Conservation (phyloP, 1,139 yeast genomes). For the Suhomyces chickasaworum region DNA sequence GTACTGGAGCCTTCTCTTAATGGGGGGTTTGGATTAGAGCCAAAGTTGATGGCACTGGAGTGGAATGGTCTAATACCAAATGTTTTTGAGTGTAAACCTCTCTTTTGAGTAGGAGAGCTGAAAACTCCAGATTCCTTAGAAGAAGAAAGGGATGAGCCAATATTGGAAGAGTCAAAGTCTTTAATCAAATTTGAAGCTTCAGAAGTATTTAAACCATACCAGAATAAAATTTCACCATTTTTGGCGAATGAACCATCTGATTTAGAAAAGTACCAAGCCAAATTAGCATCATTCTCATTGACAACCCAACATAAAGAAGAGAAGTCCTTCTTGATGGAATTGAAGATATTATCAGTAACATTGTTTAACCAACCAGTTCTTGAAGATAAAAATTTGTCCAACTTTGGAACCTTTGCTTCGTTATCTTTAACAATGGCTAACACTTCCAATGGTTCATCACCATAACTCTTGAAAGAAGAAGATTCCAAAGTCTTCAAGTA, state of each 20-base stretch:
- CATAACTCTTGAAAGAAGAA: conserved; percentile 72
- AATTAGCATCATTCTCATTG: conserved; percentile 85
- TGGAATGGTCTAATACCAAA: conserved; percentile 30
- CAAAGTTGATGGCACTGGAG: conserved; percentile 23
- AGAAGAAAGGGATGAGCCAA: conserved; percentile 41
- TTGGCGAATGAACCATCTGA: conserved; percentile 93
- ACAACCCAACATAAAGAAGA: conserved; percentile 82
- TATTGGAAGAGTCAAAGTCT: conserved; percentile 53
- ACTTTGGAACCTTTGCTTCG: conserved; percentile 57
- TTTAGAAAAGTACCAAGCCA: conserved; percentile 88
- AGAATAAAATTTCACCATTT: conserved; percentile 86
- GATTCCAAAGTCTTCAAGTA: conserved; percentile 74
- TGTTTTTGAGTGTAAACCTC: conserved; percentile 37
- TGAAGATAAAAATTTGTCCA: conserved; percentile 86
- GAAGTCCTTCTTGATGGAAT: conserved; percentile 75
- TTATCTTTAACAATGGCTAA: conserved; percentile 71
- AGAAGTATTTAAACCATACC: conserved; percentile 84
- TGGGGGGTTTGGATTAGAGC: conserved; percentile 74
- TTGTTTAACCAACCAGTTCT: conserved; percentile 96
- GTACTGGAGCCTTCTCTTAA: conserved; percentile 61
- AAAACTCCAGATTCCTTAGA: conserved; percentile 46
- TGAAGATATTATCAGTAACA: conserved; percentile 93
- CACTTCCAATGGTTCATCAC: conserved; percentile 95
- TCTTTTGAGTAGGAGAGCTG: conserved; percentile 39
- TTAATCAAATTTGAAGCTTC: conserved; percentile 67